phyloP scores from a whole-genome alignment of 2,329 filamentous ascomycete species.

The Phyllachora maydis region DNA sequence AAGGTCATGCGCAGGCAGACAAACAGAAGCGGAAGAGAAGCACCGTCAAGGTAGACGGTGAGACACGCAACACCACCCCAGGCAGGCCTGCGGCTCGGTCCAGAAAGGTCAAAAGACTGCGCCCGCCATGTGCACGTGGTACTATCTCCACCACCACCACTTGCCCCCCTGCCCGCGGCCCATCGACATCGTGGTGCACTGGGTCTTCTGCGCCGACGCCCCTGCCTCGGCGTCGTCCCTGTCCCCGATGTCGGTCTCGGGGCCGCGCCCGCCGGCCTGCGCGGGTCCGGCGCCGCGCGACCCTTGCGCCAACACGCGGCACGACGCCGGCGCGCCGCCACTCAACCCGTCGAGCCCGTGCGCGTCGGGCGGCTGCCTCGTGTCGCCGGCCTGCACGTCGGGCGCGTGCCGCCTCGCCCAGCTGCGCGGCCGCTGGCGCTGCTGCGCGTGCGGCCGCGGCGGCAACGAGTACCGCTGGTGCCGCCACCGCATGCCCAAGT shows the following conservation, averaged over 20 bases:
- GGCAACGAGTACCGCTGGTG: conserved; percentile 24
- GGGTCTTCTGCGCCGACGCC: conserved; percentile 5
- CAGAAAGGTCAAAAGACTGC: too few species aligned
- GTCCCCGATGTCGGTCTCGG: too few species aligned
- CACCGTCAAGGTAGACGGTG: too few species aligned
- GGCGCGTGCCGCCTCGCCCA: conserved; percentile 26
- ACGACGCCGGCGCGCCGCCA: conserved; percentile 10
- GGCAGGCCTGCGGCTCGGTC: too few species aligned
- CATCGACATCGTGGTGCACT: conserved; percentile 5
- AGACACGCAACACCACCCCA: too few species aligned
- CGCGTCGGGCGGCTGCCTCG: conserved; percentile 20
- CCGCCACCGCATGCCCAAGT: conserved; percentile 19
- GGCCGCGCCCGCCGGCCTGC: too few species aligned
- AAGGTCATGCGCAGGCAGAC: too few species aligned
- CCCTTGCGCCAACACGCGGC: conserved; percentile 11
- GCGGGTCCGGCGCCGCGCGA: conserved; percentile 4
- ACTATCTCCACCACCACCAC: too few species aligned
- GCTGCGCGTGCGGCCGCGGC: conserved; percentile 24
- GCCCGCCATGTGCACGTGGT: too few species aligned
- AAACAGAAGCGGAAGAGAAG: too few species aligned
- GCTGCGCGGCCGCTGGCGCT: conserved; percentile 25
- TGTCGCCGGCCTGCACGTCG: conserved; percentile 21
- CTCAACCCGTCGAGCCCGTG: conserved; percentile 21
- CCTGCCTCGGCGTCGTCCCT: too few species aligned
- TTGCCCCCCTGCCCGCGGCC: conserved; percentile 3